phyloP scores from a whole-genome alignment of 345 rosid species.

The Corchorus olitorius region DNA sequence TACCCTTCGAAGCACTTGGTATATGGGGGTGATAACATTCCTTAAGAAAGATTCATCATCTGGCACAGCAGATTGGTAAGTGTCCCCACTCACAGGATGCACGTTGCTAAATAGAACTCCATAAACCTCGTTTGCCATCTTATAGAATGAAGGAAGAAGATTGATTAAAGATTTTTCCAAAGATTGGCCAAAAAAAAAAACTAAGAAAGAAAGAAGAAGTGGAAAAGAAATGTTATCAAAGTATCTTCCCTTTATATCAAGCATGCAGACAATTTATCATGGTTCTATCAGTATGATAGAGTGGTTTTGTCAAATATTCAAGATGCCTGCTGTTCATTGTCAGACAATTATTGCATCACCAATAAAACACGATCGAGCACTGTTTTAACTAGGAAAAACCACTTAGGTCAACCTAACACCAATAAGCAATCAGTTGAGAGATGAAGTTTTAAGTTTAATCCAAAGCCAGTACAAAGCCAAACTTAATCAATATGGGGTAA shows the following conservation, averaged over 20 bases:
- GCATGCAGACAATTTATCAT: conserved; percentile 1
- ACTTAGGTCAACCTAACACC: not conserved
- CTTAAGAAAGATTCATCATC: conserved; percentile 85
- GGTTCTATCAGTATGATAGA: not conserved
- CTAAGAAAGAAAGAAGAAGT: not conserved
- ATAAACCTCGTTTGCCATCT: conserved; percentile 83
- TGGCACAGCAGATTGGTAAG: conserved; percentile 43
- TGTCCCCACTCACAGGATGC: conserved; percentile 57
- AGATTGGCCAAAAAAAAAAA: conserved; percentile 14
- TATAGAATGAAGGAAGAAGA: conserved; percentile 30
- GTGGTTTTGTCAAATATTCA: conserved; percentile 6
- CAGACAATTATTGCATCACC: not conserved
- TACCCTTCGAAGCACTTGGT: conserved; percentile 74
- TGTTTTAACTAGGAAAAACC: not conserved
- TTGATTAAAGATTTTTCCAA: conserved; percentile 25
- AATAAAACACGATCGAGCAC: not conserved
- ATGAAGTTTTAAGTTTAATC: not conserved
- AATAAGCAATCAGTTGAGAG: not conserved
- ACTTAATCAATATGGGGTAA: not conserved
- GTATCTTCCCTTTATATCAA: not conserved
- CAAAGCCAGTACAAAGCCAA: not conserved
- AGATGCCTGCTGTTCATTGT: not conserved
- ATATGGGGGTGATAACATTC: conserved; percentile 78
- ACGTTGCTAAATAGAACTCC: conserved; percentile 57
- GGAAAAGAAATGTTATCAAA: not conserved